A percentile compares a stretch with the other conserved stretches of the same genome.
Conservation (phyloP, 306 rosid species). For the Fragaria iinumae region DNA sequence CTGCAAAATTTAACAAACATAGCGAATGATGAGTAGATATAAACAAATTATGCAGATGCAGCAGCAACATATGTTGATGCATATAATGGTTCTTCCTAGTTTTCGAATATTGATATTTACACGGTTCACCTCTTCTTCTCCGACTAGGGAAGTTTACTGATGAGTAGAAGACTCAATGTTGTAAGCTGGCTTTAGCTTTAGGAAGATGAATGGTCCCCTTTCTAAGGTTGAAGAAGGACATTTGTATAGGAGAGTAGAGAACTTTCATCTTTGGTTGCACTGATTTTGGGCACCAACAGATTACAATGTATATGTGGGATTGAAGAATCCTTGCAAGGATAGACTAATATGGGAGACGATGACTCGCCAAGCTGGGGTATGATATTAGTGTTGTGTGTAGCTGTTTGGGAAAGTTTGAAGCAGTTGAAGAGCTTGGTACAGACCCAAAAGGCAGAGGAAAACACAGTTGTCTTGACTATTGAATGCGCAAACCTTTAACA, state of each 20-base stretch:
- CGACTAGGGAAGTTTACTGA: background rate
- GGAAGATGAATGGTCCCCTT: background rate
- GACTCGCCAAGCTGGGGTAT: background rate
- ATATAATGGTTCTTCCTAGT: background rate
- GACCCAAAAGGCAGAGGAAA: background rate
- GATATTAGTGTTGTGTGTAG: background rate
- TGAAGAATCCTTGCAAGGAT: background rate
- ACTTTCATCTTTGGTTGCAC: background rate
- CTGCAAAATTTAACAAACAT: constrained; percentile 33
- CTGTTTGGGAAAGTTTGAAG: background rate
- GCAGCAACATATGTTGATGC: background rate
- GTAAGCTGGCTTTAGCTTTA: constrained; percentile 1
- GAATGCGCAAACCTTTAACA: background rate
- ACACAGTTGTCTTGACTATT: background rate
- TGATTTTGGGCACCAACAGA: background rate
- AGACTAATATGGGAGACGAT: background rate
- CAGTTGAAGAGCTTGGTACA: background rate
- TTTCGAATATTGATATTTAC: background rate
- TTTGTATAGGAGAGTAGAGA: background rate
- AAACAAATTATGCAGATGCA: background rate
- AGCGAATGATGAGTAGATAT: background rate
- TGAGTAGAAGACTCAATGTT: background rate
- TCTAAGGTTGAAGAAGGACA: background rate
- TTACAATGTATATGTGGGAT: background rate
- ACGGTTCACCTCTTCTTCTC: background rate